These are phyloP conservation scores for Talaromyces sp. DNA, from an alignment of 2,329 filamentous ascomycete genomes.

Conservation along the genomic window DNA sequence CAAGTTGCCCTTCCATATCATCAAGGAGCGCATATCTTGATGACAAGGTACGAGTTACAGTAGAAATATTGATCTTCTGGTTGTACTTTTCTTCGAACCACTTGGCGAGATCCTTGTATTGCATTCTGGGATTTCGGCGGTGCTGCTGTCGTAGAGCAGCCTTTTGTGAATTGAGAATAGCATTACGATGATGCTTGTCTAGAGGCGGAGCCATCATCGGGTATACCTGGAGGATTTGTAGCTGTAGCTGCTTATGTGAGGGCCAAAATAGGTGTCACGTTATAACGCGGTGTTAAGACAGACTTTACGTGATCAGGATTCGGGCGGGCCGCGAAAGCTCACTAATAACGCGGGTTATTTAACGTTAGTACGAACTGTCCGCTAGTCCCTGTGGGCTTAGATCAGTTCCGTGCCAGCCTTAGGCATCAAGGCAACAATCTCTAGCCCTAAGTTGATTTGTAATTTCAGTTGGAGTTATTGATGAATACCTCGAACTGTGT, in stretches of 20 bases:
- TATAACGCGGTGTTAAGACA: slow-evolving; percentile 8
- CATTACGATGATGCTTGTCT: slow-evolving; percentile 4
- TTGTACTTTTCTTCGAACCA: slow-evolving; percentile 11
- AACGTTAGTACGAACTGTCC: background rate
- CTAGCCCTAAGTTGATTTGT: background rate
- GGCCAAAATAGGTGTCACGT: background rate
- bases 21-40: background rate
- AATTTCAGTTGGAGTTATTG: too few relatives aligned
- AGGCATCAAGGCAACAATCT: background rate
- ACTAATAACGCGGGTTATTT: slow-evolving; percentile 9
- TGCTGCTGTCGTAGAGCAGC: background rate
- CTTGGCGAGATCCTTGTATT: background rate
- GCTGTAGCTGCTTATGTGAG: background rate
- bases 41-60: slow-evolving; percentile 8
- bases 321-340: background rate
- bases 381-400: background rate
- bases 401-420: background rate
- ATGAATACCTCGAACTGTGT: too few relatives aligned
- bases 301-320: background rate
- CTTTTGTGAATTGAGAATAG: slow-evolving; percentile 11
- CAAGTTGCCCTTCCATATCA: background rate
- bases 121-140: background rate
- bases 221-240: background rate
- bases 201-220: background rate
- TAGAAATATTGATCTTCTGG: slow-evolving; percentile 6